Evolutionary conservation across 164 flowering plant species (phyloP).

Genomic region (Euptelea pleiosperma): DNA sequence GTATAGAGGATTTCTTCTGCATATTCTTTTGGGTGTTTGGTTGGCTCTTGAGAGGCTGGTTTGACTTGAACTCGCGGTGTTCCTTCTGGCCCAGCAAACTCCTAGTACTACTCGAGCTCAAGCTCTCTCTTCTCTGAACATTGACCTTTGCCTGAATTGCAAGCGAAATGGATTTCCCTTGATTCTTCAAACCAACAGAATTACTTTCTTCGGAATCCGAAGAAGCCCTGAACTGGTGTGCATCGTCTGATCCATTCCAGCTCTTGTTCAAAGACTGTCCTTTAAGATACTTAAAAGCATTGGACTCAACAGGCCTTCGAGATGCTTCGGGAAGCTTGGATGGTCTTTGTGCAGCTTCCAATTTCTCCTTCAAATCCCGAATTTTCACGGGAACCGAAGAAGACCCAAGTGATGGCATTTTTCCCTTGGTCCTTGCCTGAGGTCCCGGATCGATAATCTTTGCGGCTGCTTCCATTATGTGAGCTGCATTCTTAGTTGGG

Average conservation of each 20-base stretch:
- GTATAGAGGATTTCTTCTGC: slow-evolving; percentile 41
- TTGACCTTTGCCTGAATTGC: slow-evolving; percentile 96
- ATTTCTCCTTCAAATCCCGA: slow-evolving; percentile 51
- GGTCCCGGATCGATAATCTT: slow-evolving; percentile 68
- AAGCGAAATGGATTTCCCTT: slow-evolving; percentile 75
- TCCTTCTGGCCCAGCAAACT: slow-evolving; percentile 36
- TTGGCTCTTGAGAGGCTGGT: slow-evolving; percentile 37
- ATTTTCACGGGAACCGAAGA: slow-evolving; percentile 40
- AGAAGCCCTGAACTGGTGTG: slow-evolving; percentile 27
- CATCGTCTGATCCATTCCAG: slow-evolving; percentile 51
- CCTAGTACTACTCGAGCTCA: slow-evolving; percentile 28
- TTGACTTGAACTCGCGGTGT: slow-evolving; percentile 34
- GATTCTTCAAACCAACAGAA: slow-evolving; percentile 33
- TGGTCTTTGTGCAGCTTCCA: slow-evolving; percentile 35
- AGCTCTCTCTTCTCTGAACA: slow-evolving; percentile 81
- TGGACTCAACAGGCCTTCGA: slow-evolving; percentile 49
- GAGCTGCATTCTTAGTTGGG: slow-evolving; percentile 60
- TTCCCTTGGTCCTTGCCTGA: slow-evolving; percentile 29
- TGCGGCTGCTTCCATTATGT: slow-evolving; percentile 88
- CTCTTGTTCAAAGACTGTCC: slow-evolving; percentile 76
- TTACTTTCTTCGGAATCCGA: slow-evolving; percentile 37
- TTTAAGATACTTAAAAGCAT: slow-evolving; percentile 61
- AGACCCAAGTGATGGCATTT: slow-evolving; percentile 33
- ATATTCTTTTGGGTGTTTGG: slow-evolving; percentile 34
- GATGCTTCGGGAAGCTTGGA: slow-evolving; percentile 43